Conservation (phyloP, 2,329 filamentous ascomycete genomes). For the Zymoseptoria passerinii region DNA sequence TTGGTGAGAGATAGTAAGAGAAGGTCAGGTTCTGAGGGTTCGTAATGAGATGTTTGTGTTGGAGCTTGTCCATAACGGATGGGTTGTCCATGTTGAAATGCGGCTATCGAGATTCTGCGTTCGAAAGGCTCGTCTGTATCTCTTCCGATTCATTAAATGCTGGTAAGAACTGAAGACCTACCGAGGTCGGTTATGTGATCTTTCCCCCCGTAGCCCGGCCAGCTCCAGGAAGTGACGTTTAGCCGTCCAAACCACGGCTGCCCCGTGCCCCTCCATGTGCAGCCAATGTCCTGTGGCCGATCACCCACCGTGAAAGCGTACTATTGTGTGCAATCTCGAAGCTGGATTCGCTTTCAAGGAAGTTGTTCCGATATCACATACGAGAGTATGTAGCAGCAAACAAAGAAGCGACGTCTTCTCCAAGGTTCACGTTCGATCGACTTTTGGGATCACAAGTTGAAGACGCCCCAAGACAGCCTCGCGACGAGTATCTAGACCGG, state of each 20-base stretch:
- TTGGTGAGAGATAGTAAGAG: constrained; percentile 24
- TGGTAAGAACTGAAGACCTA: not conserved
- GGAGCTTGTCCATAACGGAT: constrained; percentile 18
- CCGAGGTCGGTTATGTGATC: not conserved
- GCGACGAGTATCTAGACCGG: no score
- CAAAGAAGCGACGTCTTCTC: not conserved
- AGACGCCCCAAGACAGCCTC: no score
- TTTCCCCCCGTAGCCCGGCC: not conserved
- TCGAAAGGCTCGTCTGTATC: not conserved
- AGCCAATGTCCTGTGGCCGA: not conserved
- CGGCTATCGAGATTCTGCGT: not conserved
- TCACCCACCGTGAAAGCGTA: not conserved
- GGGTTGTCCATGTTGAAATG: not conserved
- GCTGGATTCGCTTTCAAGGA: not conserved
- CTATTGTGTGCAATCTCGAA: not conserved
- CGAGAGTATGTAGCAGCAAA: not conserved
- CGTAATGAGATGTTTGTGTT: constrained; percentile 20
- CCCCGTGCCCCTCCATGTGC: not conserved
- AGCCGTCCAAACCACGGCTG: not conserved
- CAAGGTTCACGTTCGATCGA: not conserved
- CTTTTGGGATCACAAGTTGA: no score
- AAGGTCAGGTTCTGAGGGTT: constrained; percentile 23
- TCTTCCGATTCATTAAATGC: not conserved
- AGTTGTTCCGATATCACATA: not conserved
- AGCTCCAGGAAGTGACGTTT: not conserved